Base-by-base conservation (phyloP, 1,139 yeast species). In the Sugiyamaella paludigena region DNA sequence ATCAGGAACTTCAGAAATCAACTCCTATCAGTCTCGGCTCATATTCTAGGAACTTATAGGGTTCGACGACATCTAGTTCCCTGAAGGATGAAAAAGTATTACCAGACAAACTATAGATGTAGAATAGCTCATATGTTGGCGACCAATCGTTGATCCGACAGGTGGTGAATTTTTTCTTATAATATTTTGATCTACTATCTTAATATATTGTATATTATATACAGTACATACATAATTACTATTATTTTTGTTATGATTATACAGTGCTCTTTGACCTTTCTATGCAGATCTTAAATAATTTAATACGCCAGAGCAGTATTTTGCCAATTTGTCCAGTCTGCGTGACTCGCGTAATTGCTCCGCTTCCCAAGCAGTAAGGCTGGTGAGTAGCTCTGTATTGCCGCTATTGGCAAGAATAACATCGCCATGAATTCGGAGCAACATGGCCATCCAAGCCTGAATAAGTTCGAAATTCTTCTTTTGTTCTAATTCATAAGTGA, bases 301-400 rank as follows among this genome's bases (percentile, higher is more conserved):
- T 37, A 87, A 72, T 9, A 91, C 91, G 53, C 96, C 94, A 1
- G 94, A 76, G 65, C 96, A 87, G 68, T 84, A 89, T 63, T 89
- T 87, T 28, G 82, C 80, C 52, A 87, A 69, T 30, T 78, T 79
- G 58, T 88, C 95, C 61, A 92, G 67, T 29, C 75, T 73, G 10
- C 72, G 72, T 36, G 75, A 73, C 47, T 74, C 77, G 0, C 54
- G 58, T 19, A 63, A 58, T 57, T 81, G 84, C 19, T 62, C 69
- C 1, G 55, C 58, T 46, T 73, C 71, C 87, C 87, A 83, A 9
- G 60, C 58, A 11, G 70, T 70, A 43, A 88, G 66, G 9, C 48
- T 56, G 1, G 45, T 44, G 4, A 55, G 37, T 2, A 50, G 47
- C 12, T 37, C 47, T 12, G 28, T 7, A 19, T 47, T 43, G 5